Evolutionary conservation across 306 rosid genomes (phyloP).

Genomic region (Crotalaria pallida): DNA sequence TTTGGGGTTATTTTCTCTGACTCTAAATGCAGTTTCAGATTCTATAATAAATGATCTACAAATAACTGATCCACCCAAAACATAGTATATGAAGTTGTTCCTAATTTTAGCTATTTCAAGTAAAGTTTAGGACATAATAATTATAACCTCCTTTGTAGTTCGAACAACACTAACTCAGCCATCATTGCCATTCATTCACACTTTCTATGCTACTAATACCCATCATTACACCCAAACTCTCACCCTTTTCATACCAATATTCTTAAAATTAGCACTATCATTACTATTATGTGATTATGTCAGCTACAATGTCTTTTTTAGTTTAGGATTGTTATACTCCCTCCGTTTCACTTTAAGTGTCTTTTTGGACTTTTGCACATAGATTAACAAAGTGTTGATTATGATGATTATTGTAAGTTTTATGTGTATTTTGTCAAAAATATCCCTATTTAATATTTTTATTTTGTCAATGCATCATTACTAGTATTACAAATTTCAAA

Average conservation of each 20-base stretch:
- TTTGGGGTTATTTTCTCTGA: constrained; percentile 22
- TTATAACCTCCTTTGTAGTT: constrained; percentile 26
- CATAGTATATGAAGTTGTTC: background rate
- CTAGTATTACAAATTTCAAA: too few relatives aligned
- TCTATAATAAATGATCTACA: constrained; percentile 20
- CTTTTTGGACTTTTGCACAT: too few relatives aligned
- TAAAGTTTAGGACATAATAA: constrained; percentile 30
- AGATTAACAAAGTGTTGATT: too few relatives aligned
- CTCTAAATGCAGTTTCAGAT: constrained; percentile 31
- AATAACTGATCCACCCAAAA: constrained; percentile 4
- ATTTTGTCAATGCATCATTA: too few relatives aligned
- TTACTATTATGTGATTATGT: background rate
- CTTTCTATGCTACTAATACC: constrained; percentile 29
- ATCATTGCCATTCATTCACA: constrained; percentile 20
- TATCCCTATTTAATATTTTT: too few relatives aligned
- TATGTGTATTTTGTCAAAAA: too few relatives aligned
- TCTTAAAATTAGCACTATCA: constrained; percentile 18
- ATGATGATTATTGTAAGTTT: too few relatives aligned
- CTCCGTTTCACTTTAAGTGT: too few relatives aligned
- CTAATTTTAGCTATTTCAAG: constrained; percentile 21
- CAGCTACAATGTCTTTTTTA: background rate
- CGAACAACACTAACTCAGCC: constrained; percentile 27
- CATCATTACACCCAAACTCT: constrained; percentile 47
- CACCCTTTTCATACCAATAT: constrained; percentile 8
- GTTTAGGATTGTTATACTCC: too few relatives aligned